phyloP scores from a whole-genome alignment of 768 basidiomycete genomes.

The Suillus discolor region DNA sequence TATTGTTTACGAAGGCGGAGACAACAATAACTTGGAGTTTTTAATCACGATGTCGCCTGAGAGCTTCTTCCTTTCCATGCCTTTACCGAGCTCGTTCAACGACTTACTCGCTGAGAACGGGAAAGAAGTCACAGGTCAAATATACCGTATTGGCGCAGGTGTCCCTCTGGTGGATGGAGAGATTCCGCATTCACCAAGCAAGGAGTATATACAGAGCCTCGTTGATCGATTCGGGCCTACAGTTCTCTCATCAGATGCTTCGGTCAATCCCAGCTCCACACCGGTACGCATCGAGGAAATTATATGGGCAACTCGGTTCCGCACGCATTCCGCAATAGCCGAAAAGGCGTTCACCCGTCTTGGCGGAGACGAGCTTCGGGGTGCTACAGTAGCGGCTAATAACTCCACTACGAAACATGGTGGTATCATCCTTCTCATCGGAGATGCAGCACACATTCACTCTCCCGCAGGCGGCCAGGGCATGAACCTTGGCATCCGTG shows the following conservation, averaged over 20 bases:
- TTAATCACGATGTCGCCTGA: constrained; percentile 28
- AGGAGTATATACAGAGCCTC: constrained; percentile 45
- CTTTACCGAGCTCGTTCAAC: constrained; percentile 36
- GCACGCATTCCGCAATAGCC: constrained; percentile 46
- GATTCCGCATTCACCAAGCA: constrained; percentile 39
- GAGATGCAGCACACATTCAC: constrained; percentile 55
- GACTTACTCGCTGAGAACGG: constrained; percentile 16
- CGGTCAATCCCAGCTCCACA: constrained; percentile 32
- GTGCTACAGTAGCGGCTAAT: background rate
- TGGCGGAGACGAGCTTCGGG: constrained; percentile 8
- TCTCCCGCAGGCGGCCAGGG: constrained; percentile 55
- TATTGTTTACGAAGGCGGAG: constrained; percentile 34
- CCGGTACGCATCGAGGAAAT: constrained; percentile 37
- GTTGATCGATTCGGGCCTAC: constrained; percentile 44
- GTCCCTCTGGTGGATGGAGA: constrained; percentile 37
- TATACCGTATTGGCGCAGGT: constrained; percentile 45
- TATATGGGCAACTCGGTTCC: constrained; percentile 50
- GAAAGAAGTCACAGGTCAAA: constrained; percentile 5
- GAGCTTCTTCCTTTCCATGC: constrained; percentile 38
- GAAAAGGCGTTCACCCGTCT: constrained; percentile 39
- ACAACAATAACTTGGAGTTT: constrained; percentile 8
- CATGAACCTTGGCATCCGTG: constrained; percentile 57
- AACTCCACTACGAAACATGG: constrained; percentile 14
- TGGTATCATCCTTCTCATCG: constrained; percentile 32
- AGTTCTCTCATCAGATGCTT: constrained; percentile 35